Conservation (phyloP, 495 filamentous ascomycete species). For the Podospora tetraspora region DNA sequence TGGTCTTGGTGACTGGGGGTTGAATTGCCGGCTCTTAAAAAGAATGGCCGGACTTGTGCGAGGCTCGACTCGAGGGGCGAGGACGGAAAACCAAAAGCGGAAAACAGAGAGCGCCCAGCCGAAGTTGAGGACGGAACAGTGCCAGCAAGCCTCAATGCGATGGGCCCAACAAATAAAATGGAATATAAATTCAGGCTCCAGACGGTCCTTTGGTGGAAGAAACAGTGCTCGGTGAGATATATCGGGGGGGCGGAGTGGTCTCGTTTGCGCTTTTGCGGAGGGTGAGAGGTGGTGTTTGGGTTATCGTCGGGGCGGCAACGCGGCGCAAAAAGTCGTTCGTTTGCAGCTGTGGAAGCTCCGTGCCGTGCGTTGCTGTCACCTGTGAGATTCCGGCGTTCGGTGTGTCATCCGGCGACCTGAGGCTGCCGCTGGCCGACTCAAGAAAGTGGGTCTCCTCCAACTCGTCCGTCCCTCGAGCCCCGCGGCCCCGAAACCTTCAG, state of each 20-base stretch:
- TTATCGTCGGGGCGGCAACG: neutral
- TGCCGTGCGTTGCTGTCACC: neutral
- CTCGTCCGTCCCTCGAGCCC: neutral
- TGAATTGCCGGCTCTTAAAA: slow-evolving; percentile 30
- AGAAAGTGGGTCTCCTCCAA: neutral
- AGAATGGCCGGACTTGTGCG: slow-evolving; percentile 33
- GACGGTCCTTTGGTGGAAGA: neutral
- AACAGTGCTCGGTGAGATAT: neutral
- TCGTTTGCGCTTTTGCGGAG: neutral
- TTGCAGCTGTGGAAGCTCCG: neutral
- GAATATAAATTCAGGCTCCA: neutral
- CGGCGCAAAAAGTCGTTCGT: neutral
- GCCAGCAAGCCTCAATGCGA: neutral
- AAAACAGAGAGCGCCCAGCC: neutral
- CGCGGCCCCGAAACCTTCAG: too few relatives aligned
- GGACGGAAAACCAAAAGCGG: slow-evolving; percentile 2
- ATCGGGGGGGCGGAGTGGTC: neutral
- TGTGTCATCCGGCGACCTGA: neutral
- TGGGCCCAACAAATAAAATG: neutral
- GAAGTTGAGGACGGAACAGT: neutral
- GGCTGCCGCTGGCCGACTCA: neutral
- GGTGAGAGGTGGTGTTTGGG: neutral
- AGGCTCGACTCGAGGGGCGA: neutral
- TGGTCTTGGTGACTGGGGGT: neutral
- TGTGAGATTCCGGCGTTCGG: neutral